These are phyloP conservation scores for Pythium periplocum DNA, from an alignment of 352 stramenopile species.

Conservation along the genomic window DNA sequence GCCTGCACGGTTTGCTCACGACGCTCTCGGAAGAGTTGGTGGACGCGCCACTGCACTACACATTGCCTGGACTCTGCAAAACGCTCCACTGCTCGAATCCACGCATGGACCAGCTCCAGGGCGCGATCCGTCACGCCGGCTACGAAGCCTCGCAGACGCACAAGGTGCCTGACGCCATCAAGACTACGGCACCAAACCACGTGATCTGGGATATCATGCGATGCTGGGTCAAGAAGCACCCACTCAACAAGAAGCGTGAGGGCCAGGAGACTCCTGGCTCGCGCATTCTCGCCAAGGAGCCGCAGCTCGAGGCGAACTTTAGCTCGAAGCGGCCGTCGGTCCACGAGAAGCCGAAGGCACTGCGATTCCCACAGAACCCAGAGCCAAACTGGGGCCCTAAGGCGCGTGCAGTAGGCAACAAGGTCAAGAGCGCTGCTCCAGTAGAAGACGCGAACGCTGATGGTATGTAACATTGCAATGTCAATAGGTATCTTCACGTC, in stretches of 20 bases:
- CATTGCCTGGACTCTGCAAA: constrained; percentile 90
- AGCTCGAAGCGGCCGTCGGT: constrained; percentile 52
- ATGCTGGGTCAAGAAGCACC: constrained; percentile 94
- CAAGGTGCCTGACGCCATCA: constrained; percentile 97
- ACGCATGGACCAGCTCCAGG: constrained; percentile 92
- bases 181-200: constrained; percentile 97
- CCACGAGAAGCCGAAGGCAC: constrained; percentile 86
- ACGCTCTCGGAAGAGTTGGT: constrained; percentile 94
- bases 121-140: constrained; percentile 93
- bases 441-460: too few species aligned
- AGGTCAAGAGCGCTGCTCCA: constrained; percentile 17
- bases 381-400: constrained; percentile 97
- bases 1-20: constrained; percentile 93
- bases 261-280: constrained; percentile 64
- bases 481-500: too few species aligned
- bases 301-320: constrained; percentile 83
- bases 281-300: constrained; percentile 85
- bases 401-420: constrained; percentile 77
- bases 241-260: constrained; percentile 86
- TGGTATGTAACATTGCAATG: too few species aligned
- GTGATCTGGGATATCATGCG: constrained; percentile 98
- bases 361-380: constrained; percentile 93
- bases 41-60: constrained; percentile 97
- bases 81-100: constrained; percentile 92
- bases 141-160: constrained; percentile 98